Evolutionary conservation across 306 rosid genomes (phyloP).

Genomic region (Cicer cuneatum): DNA sequence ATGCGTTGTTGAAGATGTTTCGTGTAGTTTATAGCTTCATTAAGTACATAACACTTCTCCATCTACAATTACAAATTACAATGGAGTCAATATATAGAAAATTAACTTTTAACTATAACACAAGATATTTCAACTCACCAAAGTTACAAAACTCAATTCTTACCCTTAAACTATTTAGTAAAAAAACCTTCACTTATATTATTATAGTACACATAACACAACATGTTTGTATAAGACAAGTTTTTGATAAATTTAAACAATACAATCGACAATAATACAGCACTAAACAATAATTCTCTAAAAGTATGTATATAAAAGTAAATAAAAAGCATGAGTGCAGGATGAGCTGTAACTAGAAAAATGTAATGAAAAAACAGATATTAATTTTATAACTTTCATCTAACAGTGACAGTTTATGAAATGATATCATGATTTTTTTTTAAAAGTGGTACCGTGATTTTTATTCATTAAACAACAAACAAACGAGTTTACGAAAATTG

Average conservation of each 20-base stretch:
- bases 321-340: constrained; percentile 2
- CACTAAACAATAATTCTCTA: constrained; percentile 5
- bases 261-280: neutral
- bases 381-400: neutral
- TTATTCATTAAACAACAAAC: neutral
- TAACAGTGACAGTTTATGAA: neutral
- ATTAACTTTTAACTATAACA: neutral
- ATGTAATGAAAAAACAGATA: neutral
- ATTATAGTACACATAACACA: neutral
- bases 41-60: constrained; percentile 45
- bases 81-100: neutral
- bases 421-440: no score
- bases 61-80: constrained; percentile 24
- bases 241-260: neutral
- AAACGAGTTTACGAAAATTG: neutral
- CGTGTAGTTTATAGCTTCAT: constrained; percentile 39
- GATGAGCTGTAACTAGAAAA: neutral
- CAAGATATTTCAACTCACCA: no score
- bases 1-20: constrained; percentile 42
- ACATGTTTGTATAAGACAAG: constrained; percentile 3
- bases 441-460: neutral
- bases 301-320: neutral
- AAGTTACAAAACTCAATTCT: no score
- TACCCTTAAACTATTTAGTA: no score
- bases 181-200: no score